phyloP scores from a whole-genome alignment of 768 basidiomycete species.

The Sporobolomyces phaffii region DNA sequence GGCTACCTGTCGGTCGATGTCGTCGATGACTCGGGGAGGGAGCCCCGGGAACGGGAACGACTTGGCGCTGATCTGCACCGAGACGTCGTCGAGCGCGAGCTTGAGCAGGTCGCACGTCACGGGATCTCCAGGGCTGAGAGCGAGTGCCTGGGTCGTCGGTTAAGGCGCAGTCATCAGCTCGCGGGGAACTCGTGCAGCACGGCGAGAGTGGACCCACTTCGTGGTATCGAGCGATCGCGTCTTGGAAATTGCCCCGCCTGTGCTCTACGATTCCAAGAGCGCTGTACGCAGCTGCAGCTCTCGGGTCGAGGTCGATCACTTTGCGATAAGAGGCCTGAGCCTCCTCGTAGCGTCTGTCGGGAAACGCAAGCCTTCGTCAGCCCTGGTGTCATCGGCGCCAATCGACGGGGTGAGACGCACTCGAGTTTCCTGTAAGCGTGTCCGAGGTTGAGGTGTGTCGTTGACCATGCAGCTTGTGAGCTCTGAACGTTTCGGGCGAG shows the following conservation, averaged over 20 bases:
- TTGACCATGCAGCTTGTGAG: conserved; percentile 76
- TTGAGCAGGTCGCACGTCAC: conserved; percentile 27
- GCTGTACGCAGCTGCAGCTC: conserved; percentile 70
- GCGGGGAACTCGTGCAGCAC: too few relatives aligned
- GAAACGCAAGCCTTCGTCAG: background rate
- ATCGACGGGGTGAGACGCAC: conserved; percentile 10
- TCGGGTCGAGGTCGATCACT: conserved; percentile 81
- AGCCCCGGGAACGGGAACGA: conserved; percentile 30
- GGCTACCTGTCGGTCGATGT: conserved; percentile 27
- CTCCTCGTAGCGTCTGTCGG: conserved; percentile 55
- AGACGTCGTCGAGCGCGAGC: conserved; percentile 26
- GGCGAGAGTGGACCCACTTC: conserved; percentile 72
- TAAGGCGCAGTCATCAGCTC: background rate
- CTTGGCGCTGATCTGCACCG: background rate
- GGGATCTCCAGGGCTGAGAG: conserved; percentile 25
- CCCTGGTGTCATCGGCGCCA: background rate
- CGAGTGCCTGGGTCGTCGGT: conserved; percentile 16
- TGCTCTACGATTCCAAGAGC: conserved; percentile 87
- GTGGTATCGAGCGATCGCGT: conserved; percentile 84
- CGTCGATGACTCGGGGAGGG: conserved; percentile 1
- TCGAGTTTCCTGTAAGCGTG: conserved; percentile 67
- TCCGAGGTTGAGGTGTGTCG: conserved; percentile 86
- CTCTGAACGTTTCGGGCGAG: conserved; percentile 77
- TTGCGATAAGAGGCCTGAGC: conserved; percentile 68
- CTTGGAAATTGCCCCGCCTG: conserved; percentile 63